Base-by-base conservation (phyloP, 2,329 filamentous ascomycete genomes). In the Fusarium sp. region DNA sequence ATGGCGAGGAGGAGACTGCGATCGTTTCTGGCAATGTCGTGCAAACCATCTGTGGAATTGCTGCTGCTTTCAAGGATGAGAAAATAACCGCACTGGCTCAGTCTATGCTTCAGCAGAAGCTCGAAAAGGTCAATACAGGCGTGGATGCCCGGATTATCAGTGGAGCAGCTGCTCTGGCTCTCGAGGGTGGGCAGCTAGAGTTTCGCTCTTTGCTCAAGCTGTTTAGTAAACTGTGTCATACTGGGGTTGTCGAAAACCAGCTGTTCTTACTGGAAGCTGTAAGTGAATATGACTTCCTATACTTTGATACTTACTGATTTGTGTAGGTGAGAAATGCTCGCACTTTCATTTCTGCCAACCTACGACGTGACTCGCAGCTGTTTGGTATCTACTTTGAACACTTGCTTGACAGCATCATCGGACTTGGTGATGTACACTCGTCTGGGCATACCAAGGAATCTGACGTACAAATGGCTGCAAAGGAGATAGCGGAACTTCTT, bases 41-140 rank as follows among this genome's bases (percentile, higher is more conserved):
- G n/a, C 92, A 97, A 79, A 94, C 96, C 1, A 96, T 99, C 70
- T 96, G 97, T 65, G 92, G 91, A n/a, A 94, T 99, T 80, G 94
- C 96, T 2, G 90, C 89, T 28, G 91, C 90, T 65, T 95, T 92
- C 80, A 89, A 92, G 54, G 95, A 99, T 78, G 91, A 94, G 68
- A 98, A 98, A 83, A 97, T 99, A 61, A 96, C 93, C 12, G 95
- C 95, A 10, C 86, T 99, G 59, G 96, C 95, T 6, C 93, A 98
- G 77, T 97, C 95, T 2, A 98, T 99, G 91, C 90, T 99, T 30
- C 84, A 98, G n/a, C 96, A 99, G 80, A 98, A 99, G 82, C 90
- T 98, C 66, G 92, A 93, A 69, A 96, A 96, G 82, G 90, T 98
- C 63, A 96, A 90, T 78, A 87, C 90, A 67, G 85, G 89, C 9